phyloP scores from a whole-genome alignment of 2,329 filamentous ascomycete species.

The Aspergillus persii region DNA sequence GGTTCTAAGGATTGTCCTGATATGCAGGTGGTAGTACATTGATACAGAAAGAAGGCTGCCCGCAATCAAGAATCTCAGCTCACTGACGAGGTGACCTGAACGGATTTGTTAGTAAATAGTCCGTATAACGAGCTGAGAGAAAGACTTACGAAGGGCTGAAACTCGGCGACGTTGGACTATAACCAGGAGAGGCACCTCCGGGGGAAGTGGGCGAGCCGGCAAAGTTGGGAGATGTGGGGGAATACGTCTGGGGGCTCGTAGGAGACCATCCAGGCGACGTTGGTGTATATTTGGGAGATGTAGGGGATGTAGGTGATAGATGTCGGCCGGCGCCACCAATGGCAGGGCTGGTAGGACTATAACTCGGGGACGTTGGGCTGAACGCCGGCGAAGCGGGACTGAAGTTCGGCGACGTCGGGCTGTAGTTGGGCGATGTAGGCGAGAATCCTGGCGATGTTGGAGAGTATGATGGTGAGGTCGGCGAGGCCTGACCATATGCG shows the following conservation, averaged over 20 bases:
- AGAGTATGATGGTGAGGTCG: slow-evolving; percentile 55
- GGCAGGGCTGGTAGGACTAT: slow-evolving; percentile 55
- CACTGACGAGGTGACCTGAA: slow-evolving; percentile 43
- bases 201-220: slow-evolving; percentile 45
- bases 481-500: slow-evolving; percentile 65
- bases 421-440: slow-evolving; percentile 61
- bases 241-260: slow-evolving; percentile 49
- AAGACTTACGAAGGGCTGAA: slow-evolving; percentile 43
- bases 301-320: slow-evolving; percentile 47
- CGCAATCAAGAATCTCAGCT: slow-evolving; percentile 23
- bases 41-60: slow-evolving; percentile 25
- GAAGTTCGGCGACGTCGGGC: slow-evolving; percentile 58
- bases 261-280: slow-evolving; percentile 53
- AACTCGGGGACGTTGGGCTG: slow-evolving; percentile 59
- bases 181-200: slow-evolving; percentile 41
- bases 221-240: slow-evolving; percentile 51
- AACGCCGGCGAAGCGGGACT: slow-evolving; percentile 52
- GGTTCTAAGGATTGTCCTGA: slow-evolving; percentile 9
- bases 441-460: slow-evolving; percentile 56
- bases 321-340: slow-evolving; percentile 42
- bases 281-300: slow-evolving; percentile 55
- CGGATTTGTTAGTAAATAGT: slow-evolving; percentile 15
- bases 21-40: slow-evolving; percentile 41
- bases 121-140: not conserved
- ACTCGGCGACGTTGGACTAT: slow-evolving; percentile 45